Evolutionary conservation across 768 basidiomycete genomes (phyloP).

Genomic region (Termitomyces sp.): DNA sequence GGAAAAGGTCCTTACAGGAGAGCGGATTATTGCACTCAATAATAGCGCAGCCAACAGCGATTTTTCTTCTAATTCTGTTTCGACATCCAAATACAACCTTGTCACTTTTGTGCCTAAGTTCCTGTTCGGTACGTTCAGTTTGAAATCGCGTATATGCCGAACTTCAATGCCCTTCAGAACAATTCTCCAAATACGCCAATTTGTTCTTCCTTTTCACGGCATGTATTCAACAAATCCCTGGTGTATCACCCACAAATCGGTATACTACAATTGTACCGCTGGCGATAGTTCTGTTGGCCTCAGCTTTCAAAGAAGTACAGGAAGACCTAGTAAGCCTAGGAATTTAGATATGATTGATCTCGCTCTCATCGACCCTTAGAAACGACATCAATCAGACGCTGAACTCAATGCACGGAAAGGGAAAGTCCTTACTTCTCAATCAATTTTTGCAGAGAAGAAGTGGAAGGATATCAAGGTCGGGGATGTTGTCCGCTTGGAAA

Average conservation of each 20-base stretch:
- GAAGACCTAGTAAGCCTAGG: constrained; percentile 76
- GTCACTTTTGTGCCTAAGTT: constrained; percentile 90
- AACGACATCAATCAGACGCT: constrained; percentile 93
- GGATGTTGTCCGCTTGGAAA: constrained; percentile 87
- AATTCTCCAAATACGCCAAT: constrained; percentile 99
- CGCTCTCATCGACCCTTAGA: constrained; percentile 38
- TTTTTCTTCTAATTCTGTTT: constrained; percentile 78
- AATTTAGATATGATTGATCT: background rate
- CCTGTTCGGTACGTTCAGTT: constrained; percentile 60
- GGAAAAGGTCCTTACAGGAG: constrained; percentile 56
- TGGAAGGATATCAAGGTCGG: constrained; percentile 92
- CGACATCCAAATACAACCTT: constrained; percentile 93
- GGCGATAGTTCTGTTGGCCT: constrained; percentile 81
- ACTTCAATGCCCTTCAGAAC: constrained; percentile 47
- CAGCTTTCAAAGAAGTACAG: constrained; percentile 92
- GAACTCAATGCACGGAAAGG: constrained; percentile 83
- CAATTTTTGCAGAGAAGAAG: constrained; percentile 64
- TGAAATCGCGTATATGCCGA: background rate
- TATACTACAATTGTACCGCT: constrained; percentile 96
- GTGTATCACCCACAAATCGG: constrained; percentile 90
- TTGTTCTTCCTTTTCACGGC: constrained; percentile 98
- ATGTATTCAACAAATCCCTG: constrained; percentile 95
- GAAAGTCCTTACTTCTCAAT: constrained; percentile 63
- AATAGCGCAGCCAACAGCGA: constrained; percentile 60
- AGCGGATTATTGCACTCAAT: constrained; percentile 81